Base-by-base conservation (phyloP, 2,329 filamentous ascomycete species). In the Myotisia sp. region DNA sequence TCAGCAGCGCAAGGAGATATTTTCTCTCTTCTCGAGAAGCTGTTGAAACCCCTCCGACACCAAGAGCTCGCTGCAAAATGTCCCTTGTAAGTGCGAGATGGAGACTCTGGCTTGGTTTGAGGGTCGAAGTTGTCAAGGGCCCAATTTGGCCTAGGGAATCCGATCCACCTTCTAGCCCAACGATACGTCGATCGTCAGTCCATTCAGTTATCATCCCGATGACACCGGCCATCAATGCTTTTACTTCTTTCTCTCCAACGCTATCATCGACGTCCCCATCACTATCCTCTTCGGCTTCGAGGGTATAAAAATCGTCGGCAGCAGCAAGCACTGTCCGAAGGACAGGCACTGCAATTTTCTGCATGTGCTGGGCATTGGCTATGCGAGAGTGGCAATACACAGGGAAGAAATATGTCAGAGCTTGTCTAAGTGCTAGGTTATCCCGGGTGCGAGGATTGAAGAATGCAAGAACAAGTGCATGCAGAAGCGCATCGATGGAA, bases 331-430 rank as follows among this genome's bases (percentile, higher is more conserved):
- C 69, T 8, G 77, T 73, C 42, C 84, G 77, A 6, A 95, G 62
- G 0, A 84, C 74, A 17, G 79, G 71, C 2, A 87, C 70, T 0
- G 79, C 72, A 13, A 94, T 71, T 12, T 65, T 61, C 5, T 75
- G 73, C 79, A 95, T 85, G 21, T 84, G 68, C 18, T 79, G 71
- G 42, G 90, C 85, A 49, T 94, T 93, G 42, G 82, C 79, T 3
- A 76, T 57, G 3, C 82, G 71, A 5, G 80, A 86, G 56, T 87
- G 92, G 55, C 83, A 90, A 62, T 92, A 95, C 0, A 94, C 86
- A 0, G 87, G 87, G 22, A 95, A 64, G 67, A 94, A 94, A 57
- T 95, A 95, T 44, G 82, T 84, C 35, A 95, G 66, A 0, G 82
- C 79, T 56, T 95, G 87, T 14, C 85, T 69, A 5, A 94, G 75